A percentile compares a stretch with the other conserved stretches of the same genome.
phyloP scores from a whole-genome alignment of 352 stramenopile genomes.

The Phytophthora tentaculata region DNA sequence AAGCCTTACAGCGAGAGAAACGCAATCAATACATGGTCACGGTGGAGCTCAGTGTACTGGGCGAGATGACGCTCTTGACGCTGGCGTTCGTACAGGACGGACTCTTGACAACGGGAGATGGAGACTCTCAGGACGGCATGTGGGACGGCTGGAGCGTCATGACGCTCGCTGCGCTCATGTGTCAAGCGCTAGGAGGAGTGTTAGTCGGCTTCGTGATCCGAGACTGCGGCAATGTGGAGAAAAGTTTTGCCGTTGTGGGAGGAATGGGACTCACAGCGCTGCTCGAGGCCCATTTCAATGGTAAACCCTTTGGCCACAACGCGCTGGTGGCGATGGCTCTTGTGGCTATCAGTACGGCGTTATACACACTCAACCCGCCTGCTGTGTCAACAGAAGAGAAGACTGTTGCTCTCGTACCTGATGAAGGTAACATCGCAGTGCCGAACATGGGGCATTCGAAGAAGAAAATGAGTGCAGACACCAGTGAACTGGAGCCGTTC shows the following conservation, averaged over 20 bases:
- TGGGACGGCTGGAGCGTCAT: slow-evolving; percentile 78
- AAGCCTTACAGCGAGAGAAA: slow-evolving; percentile 69
- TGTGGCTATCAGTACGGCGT: slow-evolving; percentile 60
- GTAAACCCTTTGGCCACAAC: slow-evolving; percentile 68
- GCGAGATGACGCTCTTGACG: slow-evolving; percentile 61
- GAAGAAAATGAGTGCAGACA: slow-evolving; percentile 45
- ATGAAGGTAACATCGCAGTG: slow-evolving; percentile 11
- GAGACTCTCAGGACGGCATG: slow-evolving; percentile 45
- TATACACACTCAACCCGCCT: slow-evolving; percentile 81
- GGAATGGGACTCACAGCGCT: slow-evolving; percentile 83
- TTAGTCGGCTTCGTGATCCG: slow-evolving; percentile 87
- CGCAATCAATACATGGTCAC: slow-evolving; percentile 84
- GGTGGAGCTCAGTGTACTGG: slow-evolving; percentile 78
- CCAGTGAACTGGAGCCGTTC: slow-evolving; percentile 47
- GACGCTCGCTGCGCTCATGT: slow-evolving; percentile 71
- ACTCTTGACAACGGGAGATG: slow-evolving; percentile 14
- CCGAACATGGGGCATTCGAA: slow-evolving; percentile 28
- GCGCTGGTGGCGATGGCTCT: slow-evolving; percentile 66
- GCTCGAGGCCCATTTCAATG: slow-evolving; percentile 72
- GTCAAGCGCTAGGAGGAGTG: slow-evolving; percentile 73
- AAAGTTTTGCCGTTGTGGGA: slow-evolving; percentile 82
- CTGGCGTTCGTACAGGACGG: slow-evolving; percentile 50
- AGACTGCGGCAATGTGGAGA: slow-evolving; percentile 86
- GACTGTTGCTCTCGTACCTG: slow-evolving; percentile 8
- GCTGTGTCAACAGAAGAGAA: slow-evolving; percentile 28